Evolutionary conservation across 768 basidiomycete species (phyloP).

Genomic region (Harrya chromipes): DNA sequence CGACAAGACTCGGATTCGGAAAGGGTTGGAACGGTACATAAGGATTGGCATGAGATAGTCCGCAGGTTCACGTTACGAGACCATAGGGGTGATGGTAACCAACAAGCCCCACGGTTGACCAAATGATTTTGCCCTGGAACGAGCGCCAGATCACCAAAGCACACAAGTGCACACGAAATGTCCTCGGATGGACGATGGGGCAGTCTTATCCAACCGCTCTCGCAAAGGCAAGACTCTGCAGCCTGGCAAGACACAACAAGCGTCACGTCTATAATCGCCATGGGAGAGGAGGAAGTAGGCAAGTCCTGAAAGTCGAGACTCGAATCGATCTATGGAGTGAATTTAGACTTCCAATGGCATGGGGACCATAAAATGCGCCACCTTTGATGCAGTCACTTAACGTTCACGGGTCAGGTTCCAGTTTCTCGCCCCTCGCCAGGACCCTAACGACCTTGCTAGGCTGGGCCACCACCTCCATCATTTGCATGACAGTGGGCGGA

Average conservation of each 20-base stretch:
- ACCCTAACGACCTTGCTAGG: slow-evolving; percentile 75
- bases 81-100: slow-evolving; percentile 13
- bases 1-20: slow-evolving; percentile 10
- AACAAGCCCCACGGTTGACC: slow-evolving; percentile 14
- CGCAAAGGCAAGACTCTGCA: slow-evolving; percentile 21
- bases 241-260: slow-evolving; percentile 23
- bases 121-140: slow-evolving; percentile 21
- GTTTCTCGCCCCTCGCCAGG: slow-evolving; percentile 80
- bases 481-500: slow-evolving; percentile 72
- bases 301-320: slow-evolving; percentile 19
- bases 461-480: slow-evolving; percentile 76
- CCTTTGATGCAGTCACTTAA: slow-evolving; percentile 9
- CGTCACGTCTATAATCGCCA: slow-evolving; percentile 21
- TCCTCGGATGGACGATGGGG: slow-evolving; percentile 21
- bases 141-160: slow-evolving; percentile 18
- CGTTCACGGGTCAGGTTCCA: slow-evolving; percentile 49
- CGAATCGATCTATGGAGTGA: slow-evolving; percentile 5
- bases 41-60: slow-evolving; percentile 27
- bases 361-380: neutral
- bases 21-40: slow-evolving; percentile 23
- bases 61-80: slow-evolving; percentile 13
- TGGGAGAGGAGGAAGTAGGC: slow-evolving; percentile 16
- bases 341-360: neutral
- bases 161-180: slow-evolving; percentile 24
- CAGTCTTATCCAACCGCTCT: slow-evolving; percentile 16